Evolutionary conservation across 768 basidiomycete species (phyloP).

Genomic region (Hebeloma cylindrosporum): DNA sequence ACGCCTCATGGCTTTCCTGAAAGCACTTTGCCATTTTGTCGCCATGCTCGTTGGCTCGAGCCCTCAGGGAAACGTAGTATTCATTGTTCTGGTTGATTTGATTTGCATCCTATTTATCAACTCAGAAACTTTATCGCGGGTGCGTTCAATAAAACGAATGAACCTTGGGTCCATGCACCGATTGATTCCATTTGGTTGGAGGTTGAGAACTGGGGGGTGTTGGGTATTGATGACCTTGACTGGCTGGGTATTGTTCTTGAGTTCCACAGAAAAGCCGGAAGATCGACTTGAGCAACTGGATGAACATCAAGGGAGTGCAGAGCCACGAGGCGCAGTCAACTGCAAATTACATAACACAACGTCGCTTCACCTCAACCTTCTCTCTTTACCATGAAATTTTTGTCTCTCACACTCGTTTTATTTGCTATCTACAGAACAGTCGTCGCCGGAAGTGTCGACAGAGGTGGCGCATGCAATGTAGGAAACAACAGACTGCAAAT

Average conservation of each 20-base stretch:
- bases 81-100: constrained; percentile 67
- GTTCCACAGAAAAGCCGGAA: constrained; percentile 28
- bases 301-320: constrained; percentile 22
- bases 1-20: constrained; percentile 74
- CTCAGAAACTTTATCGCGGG: not conserved
- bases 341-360: constrained; percentile 3
- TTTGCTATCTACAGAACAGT: constrained; percentile 40
- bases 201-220: not conserved
- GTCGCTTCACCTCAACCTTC: constrained; percentile 11
- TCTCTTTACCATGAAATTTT: constrained; percentile 24
- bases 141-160: constrained; percentile 8
- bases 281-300: constrained; percentile 30
- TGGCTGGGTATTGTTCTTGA: not conserved
- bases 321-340: not conserved
- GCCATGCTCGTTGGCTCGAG: constrained; percentile 75
- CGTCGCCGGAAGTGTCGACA: constrained; percentile 46
- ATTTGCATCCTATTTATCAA: constrained; percentile 45
- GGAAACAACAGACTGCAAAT: constrained; percentile 65
- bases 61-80: constrained; percentile 69
- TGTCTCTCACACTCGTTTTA: constrained; percentile 54
- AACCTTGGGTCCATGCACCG: constrained; percentile 8
- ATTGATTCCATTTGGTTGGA: too few species aligned
- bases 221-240: constrained; percentile 5
- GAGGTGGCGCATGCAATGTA: constrained; percentile 49
- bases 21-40: constrained; percentile 75